These are phyloP conservation scores for Exophiala viscosa DNA, from an alignment of 2,329 filamentous ascomycete species.

Conservation along the genomic window DNA sequence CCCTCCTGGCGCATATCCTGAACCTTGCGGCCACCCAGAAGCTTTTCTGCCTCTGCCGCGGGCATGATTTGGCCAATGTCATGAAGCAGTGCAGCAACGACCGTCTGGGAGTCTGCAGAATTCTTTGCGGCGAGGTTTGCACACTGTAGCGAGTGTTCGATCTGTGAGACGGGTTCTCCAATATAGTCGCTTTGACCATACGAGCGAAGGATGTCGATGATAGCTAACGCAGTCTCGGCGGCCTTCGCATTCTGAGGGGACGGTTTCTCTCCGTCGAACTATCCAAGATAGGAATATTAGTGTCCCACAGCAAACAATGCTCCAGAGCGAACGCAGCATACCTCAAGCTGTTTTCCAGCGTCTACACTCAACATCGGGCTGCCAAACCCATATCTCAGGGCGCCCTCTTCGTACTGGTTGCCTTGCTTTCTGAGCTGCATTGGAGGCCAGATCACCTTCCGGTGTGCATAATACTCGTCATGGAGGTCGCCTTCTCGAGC, in stretches of 20 bases:
- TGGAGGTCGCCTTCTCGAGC: constrained; percentile 41
- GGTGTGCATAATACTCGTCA: constrained; percentile 41
- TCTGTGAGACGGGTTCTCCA: constrained; percentile 6
- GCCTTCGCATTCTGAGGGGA: background rate
- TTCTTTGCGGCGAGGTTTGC: constrained; percentile 5
- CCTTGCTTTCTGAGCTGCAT: constrained; percentile 39
- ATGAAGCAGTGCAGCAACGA: constrained; percentile 41
- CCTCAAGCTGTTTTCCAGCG: constrained; percentile 11
- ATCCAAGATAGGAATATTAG: background rate
- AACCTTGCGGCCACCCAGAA: background rate
- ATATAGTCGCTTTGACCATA: constrained; percentile 8
- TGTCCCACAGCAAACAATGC: too few relatives aligned
- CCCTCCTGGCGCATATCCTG: constrained; percentile 1
- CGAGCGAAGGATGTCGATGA: constrained; percentile 1
- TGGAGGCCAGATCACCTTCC: constrained; percentile 40
- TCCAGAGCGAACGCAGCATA: background rate
- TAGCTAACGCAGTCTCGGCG: background rate
- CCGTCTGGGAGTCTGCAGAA: constrained; percentile 25
- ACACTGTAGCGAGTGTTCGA: constrained; percentile 8
- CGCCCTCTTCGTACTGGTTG: constrained; percentile 35
- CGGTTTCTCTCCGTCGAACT: background rate
- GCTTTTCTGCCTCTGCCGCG: background rate
- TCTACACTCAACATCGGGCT: constrained; percentile 40
- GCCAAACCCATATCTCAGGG: constrained; percentile 36
- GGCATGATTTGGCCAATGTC: constrained; percentile 45